Evolutionary conservation across 2,329 filamentous ascomycete genomes (phyloP), one percentile per base, ranked within the genome.

Genomic region (Venturia pyrina): DNA sequence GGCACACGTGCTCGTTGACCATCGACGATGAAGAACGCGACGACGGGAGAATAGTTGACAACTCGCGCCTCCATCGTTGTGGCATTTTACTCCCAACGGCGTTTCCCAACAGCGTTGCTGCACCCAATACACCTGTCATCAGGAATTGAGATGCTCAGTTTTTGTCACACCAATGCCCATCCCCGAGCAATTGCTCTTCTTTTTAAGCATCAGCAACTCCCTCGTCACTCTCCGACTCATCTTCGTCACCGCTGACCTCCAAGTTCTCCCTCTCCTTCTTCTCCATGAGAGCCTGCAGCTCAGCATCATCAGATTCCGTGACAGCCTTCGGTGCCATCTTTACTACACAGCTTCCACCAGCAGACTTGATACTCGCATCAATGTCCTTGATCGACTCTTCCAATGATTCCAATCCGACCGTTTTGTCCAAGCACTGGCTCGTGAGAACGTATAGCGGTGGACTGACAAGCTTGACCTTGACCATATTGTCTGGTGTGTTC

Each of bases 291-390:
- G 93, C 95, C 78, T 97, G 92, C 70, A 99, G 83, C 79, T 97
- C 93, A 34, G 93, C 95, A 75, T 99, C 95, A 73, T 99, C 96
- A 77, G 92, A 96, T 84, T 98, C 96, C 1, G 95, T 99, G 68
- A 99, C 95, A 5, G 96, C 95, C 87, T 98, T 98, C 71, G 95
- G 95, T 73, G 95, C 93, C 95, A 99, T 99, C 87, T 96, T 96
- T 72, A 97, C 89, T 56, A 88, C 85, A 74, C 93, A 89, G 74
- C 86, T 87, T 68, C 95, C 95, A 65, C 90, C 90, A 0, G 89
- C 85, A 59, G 78, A 82, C 75, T 87, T 86, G 75, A 99, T 99
- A 77, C 84, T 92, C 74, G 81, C 84, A 72, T 89, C 85, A 72
- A 99, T 93, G 72, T 93, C 90, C 73, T 89, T 83, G 72, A 99